Evolutionary conservation across 2,329 filamentous ascomycete genomes (phyloP).

Genomic region (Calonectria naviculata): DNA sequence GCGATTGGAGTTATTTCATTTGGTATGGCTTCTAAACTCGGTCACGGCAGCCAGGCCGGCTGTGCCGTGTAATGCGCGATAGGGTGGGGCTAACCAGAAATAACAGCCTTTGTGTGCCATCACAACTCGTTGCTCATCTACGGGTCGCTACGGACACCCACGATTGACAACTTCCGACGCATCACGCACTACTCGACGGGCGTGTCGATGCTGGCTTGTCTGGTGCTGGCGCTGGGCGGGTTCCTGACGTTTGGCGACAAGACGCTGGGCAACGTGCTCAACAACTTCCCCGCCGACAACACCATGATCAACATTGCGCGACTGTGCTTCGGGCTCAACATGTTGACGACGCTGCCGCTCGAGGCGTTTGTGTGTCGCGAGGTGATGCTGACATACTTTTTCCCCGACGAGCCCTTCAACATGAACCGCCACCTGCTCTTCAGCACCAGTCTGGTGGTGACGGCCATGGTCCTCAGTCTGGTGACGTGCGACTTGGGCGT

Average conservation of each 20-base stretch:
- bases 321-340: conserved; percentile 96
- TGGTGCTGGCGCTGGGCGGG: conserved; percentile 87
- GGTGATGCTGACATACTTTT: conserved; percentile 91
- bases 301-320: conserved; percentile 94
- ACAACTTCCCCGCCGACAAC: conserved; percentile 95
- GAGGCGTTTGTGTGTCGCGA: conserved; percentile 98
- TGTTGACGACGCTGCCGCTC: conserved; percentile 95
- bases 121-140: conserved; percentile 99
- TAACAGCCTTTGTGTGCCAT: conserved; percentile 74
- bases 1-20: conserved; percentile 99
- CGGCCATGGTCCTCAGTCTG: conserved; percentile 81
- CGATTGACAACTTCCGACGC: conserved; percentile 91
- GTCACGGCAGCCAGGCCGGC: too few species aligned
- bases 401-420: conserved; percentile 78
- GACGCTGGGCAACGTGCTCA: conserved; percentile 95
- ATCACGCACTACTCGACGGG: conserved; percentile 95
- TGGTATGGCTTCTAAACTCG: conserved; percentile 65
- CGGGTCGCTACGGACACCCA: conserved; percentile 92
- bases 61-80: neutral
- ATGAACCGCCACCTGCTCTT: conserved; percentile 88
- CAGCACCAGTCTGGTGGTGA: conserved; percentile 83
- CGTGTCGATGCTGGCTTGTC: conserved; percentile 91
- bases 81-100: conserved; percentile 1
- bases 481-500: conserved; percentile 93
- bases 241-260: conserved; percentile 94